Base-by-base conservation (phyloP, 805 yeast species). In the Cyberlindnera lachancei region DNA sequence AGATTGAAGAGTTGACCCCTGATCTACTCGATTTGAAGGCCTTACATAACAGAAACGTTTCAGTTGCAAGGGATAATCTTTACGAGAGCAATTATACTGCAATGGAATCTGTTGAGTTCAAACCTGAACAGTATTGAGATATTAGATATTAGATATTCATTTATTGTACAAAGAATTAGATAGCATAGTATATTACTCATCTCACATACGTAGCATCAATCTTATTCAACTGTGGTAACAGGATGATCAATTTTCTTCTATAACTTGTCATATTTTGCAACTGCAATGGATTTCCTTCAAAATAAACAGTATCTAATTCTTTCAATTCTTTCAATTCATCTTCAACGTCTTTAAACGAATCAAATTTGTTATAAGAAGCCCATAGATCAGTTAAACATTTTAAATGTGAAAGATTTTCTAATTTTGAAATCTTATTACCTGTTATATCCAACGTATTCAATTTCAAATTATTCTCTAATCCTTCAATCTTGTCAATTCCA, bases 241-340 rank as follows among this genome's bases (percentile, higher is more conserved):
- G 70, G 47, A 92, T 64, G 43, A 73, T 73, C 29, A 92, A 53
- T 54, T 92, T 92, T 50, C 92, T 74, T 49, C 96, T 69, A 55
- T 92, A 92, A 31, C 87, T 76, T 2, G 92, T 77, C n/a, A 75
- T 75, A 44, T 81, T 80, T 15, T 70, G 53, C 18, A 59, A 44
- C 48, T 92, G 96, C 14, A 92, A 55, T 4, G 97, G 97, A 52
- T 90, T 90, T 7, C 92, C 90, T 58, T 92, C 98, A 42, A 92
- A 75, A 53, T 92, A 92, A 5, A 92, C 95, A 0, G 95, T 86
- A 31, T 86, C 94, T 33, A 92, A 63, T 6, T 70, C 63, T 2
- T 74, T 70, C 31, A 85, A 61, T 24, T 62, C 61, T 11, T 76
- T 74, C 38, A 92, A 66, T 51, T 85, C 78, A 15, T 68, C 55